A percentile compares a stretch with the other conserved stretches of the same genome.
Conservation (phyloP, 768 basidiomycete species). For the Dacryopinax spathularia region DNA sequence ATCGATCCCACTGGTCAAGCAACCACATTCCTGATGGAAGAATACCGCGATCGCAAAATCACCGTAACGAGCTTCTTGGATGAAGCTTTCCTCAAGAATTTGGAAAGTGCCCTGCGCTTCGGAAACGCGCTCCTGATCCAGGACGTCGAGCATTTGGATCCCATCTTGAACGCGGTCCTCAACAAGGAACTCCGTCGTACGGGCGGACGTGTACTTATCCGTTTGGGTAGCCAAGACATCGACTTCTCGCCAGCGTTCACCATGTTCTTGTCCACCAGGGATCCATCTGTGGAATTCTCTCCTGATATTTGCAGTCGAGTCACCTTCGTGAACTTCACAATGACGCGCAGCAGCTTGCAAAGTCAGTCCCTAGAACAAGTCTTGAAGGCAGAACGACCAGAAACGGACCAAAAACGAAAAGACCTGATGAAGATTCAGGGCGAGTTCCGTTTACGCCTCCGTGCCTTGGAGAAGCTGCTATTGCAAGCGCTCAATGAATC, state of each 20-base stretch:
- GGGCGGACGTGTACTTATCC: slow-evolving; percentile 92
- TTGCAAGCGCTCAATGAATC: slow-evolving; percentile 94
- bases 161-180: slow-evolving; percentile 90
- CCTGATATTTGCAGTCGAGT: slow-evolving; percentile 98
- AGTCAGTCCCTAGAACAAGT: slow-evolving; percentile 97
- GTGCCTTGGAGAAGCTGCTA: slow-evolving; percentile 82
- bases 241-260: slow-evolving; percentile 99
- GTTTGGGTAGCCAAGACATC: slow-evolving; percentile 93
- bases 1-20: slow-evolving; percentile 98
- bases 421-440: slow-evolving; percentile 98
- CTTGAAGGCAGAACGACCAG: slow-evolving; percentile 90
- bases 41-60: slow-evolving; percentile 92
- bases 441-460: slow-evolving; percentile 84
- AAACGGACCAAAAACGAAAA: slow-evolving; percentile 86
- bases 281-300: slow-evolving; percentile 94
- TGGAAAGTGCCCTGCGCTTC: slow-evolving; percentile 97
- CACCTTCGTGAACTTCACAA: slow-evolving; percentile 91
- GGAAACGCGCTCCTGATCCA: slow-evolving; percentile 95
- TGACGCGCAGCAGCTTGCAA: slow-evolving; percentile 96
- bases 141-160: slow-evolving; percentile 94
- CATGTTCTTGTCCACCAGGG: slow-evolving; percentile 95
- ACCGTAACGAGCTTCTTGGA: slow-evolving; percentile 97
- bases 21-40: slow-evolving; percentile 81
- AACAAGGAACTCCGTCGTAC: slow-evolving; percentile 94
- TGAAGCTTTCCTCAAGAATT: slow-evolving; percentile 93